Percentiles rank a stretch among this genome's conserved stretches.
Conservation (phyloP, 306 rosid genomes). For the Betula pendula region DNA sequence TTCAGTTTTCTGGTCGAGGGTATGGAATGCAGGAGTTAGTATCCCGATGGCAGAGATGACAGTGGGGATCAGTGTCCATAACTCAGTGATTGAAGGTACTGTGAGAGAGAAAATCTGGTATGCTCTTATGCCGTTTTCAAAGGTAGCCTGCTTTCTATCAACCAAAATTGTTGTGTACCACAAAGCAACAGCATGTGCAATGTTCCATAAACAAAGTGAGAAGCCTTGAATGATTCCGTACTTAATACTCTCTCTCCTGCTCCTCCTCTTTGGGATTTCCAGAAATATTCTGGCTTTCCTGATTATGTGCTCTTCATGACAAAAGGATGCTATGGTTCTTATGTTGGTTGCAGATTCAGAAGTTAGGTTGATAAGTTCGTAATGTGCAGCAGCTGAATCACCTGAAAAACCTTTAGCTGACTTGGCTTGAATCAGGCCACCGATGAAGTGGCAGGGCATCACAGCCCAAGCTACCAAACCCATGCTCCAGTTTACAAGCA, state of each 20-base stretch:
- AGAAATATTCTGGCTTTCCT: constrained; percentile 57
- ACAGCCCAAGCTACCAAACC: constrained; percentile 91
- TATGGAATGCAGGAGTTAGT: constrained; percentile 76
- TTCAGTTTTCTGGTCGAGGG: constrained; percentile 75
- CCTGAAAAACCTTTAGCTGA: constrained; percentile 89
- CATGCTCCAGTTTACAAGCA: constrained; percentile 85
- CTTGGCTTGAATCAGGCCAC: constrained; percentile 87
- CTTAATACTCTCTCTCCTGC: constrained; percentile 68
- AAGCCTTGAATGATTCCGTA: constrained; percentile 75
- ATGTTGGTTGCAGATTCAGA: constrained; percentile 84
- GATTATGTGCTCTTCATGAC: constrained; percentile 72
- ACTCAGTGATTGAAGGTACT: constrained; percentile 86
- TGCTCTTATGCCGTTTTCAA: constrained; percentile 70
- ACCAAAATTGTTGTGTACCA: constrained; percentile 81
- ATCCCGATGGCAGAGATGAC: constrained; percentile 71
- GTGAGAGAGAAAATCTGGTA: constrained; percentile 95
- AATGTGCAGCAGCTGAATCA: constrained; percentile 68
- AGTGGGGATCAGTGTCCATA: constrained; percentile 84
- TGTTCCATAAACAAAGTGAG: constrained; percentile 87
- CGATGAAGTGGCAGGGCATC: constrained; percentile 98
- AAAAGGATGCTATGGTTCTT: constrained; percentile 78
- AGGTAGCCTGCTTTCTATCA: constrained; percentile 55
- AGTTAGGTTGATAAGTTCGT: constrained; percentile 69
- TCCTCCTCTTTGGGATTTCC: constrained; percentile 64
- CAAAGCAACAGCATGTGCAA: constrained; percentile 89